These are phyloP conservation scores for Astragalus membranaceus DNA, from an alignment of 306 rosid species.

Conservation along the genomic window DNA sequence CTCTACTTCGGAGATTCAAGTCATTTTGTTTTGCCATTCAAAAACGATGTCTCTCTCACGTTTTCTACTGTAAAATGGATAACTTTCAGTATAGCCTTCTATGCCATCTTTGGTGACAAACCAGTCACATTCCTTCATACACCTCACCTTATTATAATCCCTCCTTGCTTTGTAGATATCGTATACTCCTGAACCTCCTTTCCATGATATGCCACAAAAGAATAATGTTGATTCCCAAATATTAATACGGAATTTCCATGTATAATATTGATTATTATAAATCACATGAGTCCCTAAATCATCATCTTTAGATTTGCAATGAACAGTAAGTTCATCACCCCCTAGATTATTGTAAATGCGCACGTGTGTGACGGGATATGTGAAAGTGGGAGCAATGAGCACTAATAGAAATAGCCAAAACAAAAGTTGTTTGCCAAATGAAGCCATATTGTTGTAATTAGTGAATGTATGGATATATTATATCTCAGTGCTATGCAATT, in stretches of 20 bases:
- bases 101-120: slow-evolving; percentile 7
- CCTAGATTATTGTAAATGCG: background rate
- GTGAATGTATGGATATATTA: background rate
- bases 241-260: background rate
- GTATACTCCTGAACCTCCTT: background rate
- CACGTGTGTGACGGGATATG: background rate
- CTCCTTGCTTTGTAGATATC: background rate
- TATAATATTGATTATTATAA: background rate
- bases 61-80: too few relatives aligned
- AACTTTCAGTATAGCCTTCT: background rate
- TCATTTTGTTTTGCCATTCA: background rate
- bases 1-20: too few relatives aligned
- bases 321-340: background rate
- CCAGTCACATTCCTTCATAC: background rate
- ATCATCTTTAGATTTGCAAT: slow-evolving; percentile 8
- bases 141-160: background rate
- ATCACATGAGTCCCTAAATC: background rate
- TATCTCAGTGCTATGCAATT: background rate
- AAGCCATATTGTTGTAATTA: too few relatives aligned
- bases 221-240: background rate
- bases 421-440: background rate
- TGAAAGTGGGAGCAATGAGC: background rate
- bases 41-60: background rate
- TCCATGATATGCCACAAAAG: slow-evolving; percentile 3
- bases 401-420: background rate